Evolutionary conservation across 495 filamentous ascomycete genomes (phyloP).

Genomic region (Diplogelasinospora grovesii): DNA sequence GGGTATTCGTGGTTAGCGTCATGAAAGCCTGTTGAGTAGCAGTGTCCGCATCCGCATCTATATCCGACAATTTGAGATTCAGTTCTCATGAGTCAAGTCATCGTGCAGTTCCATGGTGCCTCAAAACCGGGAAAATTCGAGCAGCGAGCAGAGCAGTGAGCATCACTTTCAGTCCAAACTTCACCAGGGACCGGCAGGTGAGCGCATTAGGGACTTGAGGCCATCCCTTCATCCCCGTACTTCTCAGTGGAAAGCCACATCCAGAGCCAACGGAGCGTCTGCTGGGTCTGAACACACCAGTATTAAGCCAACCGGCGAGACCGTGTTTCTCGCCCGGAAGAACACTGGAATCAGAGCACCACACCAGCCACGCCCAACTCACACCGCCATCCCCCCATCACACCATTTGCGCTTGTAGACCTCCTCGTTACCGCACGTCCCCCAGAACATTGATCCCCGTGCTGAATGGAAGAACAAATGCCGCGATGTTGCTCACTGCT

Average conservation of each 20-base stretch:
- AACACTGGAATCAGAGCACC: too few species aligned
- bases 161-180: constrained; percentile 7
- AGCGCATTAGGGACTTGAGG: too few species aligned
- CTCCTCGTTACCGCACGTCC: too few species aligned
- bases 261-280: too few species aligned
- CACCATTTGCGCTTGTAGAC: too few species aligned
- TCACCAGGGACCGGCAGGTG: constrained; percentile 24
- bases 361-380: too few species aligned
- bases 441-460: constrained; percentile 6
- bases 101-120: not conserved
- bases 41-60: constrained; percentile 15
- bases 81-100: not conserved
- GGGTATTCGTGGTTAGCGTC: constrained; percentile 31
- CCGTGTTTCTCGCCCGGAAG: too few species aligned
- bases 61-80: constrained; percentile 1
- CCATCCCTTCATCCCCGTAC: too few species aligned
- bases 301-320: too few species aligned
- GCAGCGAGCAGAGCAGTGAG: constrained; percentile 35
- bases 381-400: too few species aligned
- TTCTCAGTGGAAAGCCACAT: too few species aligned
- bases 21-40: constrained; percentile 9
- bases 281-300: too few species aligned
- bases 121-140: constrained; percentile 1
- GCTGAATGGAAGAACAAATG: constrained; percentile 5
- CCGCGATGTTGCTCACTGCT: constrained; percentile 25